Base-by-base conservation (phyloP, 495 filamentous ascomycete species). In the Polyplosphaeria fusca region DNA sequence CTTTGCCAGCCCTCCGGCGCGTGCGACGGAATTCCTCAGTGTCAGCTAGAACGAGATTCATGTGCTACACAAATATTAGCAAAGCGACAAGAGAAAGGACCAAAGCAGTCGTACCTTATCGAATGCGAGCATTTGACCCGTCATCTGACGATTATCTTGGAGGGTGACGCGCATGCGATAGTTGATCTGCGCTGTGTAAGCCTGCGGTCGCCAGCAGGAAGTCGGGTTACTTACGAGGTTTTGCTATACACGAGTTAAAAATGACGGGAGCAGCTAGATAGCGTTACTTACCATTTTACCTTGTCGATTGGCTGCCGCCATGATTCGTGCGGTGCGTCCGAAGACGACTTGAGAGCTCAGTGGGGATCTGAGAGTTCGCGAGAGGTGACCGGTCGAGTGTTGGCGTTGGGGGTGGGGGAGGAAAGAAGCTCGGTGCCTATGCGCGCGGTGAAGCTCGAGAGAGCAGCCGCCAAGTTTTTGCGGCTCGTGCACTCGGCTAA, bases 1-100 rank as follows among this genome's bases (percentile, higher is more conserved):
- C 73, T 25, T 77, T 71, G 47, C 82, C 76, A 77, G 86, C 82
- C 78, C 91, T 96, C 68, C 89, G 83, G 77, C 93, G 95, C 55
- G 92, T 88, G 63, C 87, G 87, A 66, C 93, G 91, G 74, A 96
- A 97, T 73, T 99, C 93, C 81, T 99, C 93, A 68, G 94, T 96
- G 68, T 99, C 93, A 69, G 92, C 94, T 43, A 99, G 84, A 56
- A 99, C 93, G 57, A 99, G 84, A 73, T 99, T 99, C 94, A 97
- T 96, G 72, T 97, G 93, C 89, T 96, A 58, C 73, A 16, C 20
- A 42, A 5, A 28, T 5, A 30, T 52, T 50, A 46, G 50, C 40
- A 11, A 9, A 38, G 20, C 11, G n/a, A 13, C 3, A 52, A 44
- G 4, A 12, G n/a, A 3, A 5, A 14, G 4, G 14, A n/a, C n/a